Evolutionary conservation across 495 filamentous ascomycete genomes (phyloP).

Genomic region (Neurospora africana): DNA sequence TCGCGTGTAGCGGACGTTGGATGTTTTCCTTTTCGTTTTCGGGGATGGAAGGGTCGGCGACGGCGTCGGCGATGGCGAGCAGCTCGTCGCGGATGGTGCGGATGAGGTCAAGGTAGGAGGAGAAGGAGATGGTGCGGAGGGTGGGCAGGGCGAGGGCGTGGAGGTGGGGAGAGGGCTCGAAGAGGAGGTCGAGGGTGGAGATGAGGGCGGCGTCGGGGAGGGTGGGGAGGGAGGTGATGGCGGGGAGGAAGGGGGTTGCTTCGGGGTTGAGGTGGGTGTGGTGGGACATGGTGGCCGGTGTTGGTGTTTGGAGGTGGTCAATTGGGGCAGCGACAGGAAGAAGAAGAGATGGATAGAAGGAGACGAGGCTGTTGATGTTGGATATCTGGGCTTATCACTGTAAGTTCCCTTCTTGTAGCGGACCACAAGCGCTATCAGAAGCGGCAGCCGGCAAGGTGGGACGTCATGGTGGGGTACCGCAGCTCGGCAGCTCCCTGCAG

Average conservation of each 20-base stretch:
- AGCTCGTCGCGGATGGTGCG: slow-evolving; percentile 38
- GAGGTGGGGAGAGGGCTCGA: slow-evolving; percentile 71
- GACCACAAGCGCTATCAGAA: neutral
- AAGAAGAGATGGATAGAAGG: neutral
- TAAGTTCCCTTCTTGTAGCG: neutral
- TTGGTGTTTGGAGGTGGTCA: neutral
- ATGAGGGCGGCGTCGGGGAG: slow-evolving; percentile 44
- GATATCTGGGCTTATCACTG: neutral
- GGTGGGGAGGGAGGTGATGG: slow-evolving; percentile 24
- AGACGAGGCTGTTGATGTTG: neutral
- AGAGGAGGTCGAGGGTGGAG: slow-evolving; percentile 67
- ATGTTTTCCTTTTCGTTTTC: neutral
- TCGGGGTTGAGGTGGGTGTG: slow-evolving; percentile 10
- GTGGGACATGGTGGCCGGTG: neutral
- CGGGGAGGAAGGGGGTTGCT: slow-evolving; percentile 22
- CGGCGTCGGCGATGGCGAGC: slow-evolving; percentile 33
- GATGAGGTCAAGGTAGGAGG: slow-evolving; percentile 23
- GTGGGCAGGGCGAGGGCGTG: slow-evolving; percentile 59
- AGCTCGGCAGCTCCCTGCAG: neutral
- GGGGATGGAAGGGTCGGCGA: slow-evolving; percentile 23
- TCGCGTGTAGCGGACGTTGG: slow-evolving; percentile 36
- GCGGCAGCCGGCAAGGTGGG: neutral
- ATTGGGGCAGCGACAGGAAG: neutral
- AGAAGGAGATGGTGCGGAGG: slow-evolving; percentile 52
- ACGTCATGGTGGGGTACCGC: no score